Conservation (phyloP, 306 rosid genomes). For the Castanea crenata region DNA sequence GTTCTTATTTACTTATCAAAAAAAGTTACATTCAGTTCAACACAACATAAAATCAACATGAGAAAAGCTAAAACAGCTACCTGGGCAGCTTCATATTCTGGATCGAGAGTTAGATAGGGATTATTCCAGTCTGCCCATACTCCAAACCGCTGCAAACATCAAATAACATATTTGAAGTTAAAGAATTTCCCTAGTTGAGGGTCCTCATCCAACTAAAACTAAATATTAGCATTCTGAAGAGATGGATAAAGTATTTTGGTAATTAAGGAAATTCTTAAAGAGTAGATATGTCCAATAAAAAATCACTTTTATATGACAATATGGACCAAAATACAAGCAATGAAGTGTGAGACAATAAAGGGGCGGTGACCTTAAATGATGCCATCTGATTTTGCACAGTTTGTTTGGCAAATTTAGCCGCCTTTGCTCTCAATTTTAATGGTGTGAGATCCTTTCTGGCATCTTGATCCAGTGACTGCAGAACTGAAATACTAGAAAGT, state of each 20-base stretch:
- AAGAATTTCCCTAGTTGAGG: background rate
- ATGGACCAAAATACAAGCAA: slow-evolving; percentile 20
- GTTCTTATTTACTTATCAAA: no score
- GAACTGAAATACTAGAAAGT: slow-evolving; percentile 69
- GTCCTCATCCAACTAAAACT: background rate
- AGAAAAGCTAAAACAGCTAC: slow-evolving; percentile 55
- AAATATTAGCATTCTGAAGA: background rate
- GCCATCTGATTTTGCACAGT: slow-evolving; percentile 88
- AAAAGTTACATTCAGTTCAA: slow-evolving; percentile 14
- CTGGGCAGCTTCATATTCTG: slow-evolving; percentile 99
- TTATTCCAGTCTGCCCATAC: slow-evolving; percentile 99
- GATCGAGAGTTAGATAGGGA: slow-evolving; percentile 89
- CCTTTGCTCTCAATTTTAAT: slow-evolving; percentile 86
- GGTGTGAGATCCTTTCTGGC: slow-evolving; percentile 83
- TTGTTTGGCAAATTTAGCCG: slow-evolving; percentile 91
- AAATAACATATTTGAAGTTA: slow-evolving; percentile 34
- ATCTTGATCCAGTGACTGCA: slow-evolving; percentile 91
- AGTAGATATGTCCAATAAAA: background rate
- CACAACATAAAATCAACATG: slow-evolving; percentile 20
- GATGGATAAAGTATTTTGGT: background rate
- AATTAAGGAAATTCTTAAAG: background rate
- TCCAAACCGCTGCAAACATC: slow-evolving; percentile 88
- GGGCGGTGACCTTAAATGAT: slow-evolving; percentile 75
- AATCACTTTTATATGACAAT: background rate
- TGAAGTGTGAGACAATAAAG: slow-evolving; percentile 11